A percentile compares a stretch with the other conserved stretches of the same genome.
Conservation (phyloP, 1,284 basidiomycete genomes). For the Moesziomyces sp. region DNA sequence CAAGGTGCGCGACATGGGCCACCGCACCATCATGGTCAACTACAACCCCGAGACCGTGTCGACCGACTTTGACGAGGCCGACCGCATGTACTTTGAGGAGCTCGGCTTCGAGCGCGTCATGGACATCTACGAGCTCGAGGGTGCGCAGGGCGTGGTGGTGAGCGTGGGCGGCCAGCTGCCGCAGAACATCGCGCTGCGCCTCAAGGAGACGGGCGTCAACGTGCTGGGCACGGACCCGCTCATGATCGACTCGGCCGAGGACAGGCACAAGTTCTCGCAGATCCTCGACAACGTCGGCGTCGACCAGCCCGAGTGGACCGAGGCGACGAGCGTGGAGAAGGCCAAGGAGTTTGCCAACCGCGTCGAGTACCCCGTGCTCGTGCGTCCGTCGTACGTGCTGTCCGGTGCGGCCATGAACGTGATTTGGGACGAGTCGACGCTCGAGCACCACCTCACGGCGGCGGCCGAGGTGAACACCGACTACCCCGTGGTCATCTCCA, state of each 20-base stretch:
- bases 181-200: constrained; percentile 97
- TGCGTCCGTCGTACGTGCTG: constrained; percentile 82
- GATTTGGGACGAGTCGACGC: constrained; percentile 86
- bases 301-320: constrained; percentile 96
- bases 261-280: constrained; percentile 98
- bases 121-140: constrained; percentile 99
- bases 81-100: constrained; percentile 98
- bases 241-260: constrained; percentile 96
- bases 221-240: constrained; percentile 96
- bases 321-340: constrained; percentile 86
- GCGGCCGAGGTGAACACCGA: constrained; percentile 95
- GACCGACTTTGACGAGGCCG: constrained; percentile 99
- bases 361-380: constrained; percentile 72
- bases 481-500: constrained; percentile 97
- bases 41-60: constrained; percentile 99
- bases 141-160: constrained; percentile 90
- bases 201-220: constrained; percentile 89
- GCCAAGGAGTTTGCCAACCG: constrained; percentile 90
- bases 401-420: constrained; percentile 99
- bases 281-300: constrained; percentile 94
- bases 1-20: constrained; percentile 88
- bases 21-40: constrained; percentile 98
- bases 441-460: constrained; percentile 91
- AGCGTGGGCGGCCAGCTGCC: constrained; percentile 84
- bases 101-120: constrained; percentile 97